A percentile compares a stretch with the other conserved stretches of the same genome.
Evolutionary conservation across 192 early-diverging fungal genomes (phyloP).

Genomic region (Pilaira anomala): DNA sequence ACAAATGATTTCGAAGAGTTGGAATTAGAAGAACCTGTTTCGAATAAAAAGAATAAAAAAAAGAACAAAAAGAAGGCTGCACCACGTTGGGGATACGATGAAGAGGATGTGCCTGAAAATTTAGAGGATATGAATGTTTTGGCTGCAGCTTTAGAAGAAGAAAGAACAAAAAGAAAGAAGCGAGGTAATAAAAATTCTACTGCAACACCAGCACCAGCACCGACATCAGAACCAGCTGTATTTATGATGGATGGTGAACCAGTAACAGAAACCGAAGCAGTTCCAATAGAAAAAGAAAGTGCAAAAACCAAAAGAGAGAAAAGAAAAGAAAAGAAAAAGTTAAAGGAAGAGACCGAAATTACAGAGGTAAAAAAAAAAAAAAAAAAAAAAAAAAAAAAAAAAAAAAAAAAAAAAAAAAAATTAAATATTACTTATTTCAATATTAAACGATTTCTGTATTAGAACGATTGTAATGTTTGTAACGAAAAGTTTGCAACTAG

Average conservation of each 20-base stretch:
- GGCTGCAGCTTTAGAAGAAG: slow-evolving; percentile 33
- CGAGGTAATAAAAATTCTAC: slow-evolving; percentile 26
- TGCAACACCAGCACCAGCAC: background rate
- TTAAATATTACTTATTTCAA: no score
- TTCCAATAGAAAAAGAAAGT: slow-evolving; percentile 22
- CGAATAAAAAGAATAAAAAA: slow-evolving; percentile 51
- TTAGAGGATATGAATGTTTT: slow-evolving; percentile 27
- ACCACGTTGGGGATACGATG: slow-evolving; percentile 40
- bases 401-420: no score
- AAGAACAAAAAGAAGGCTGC: slow-evolving; percentile 50
- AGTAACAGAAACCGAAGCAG: slow-evolving; percentile 48
- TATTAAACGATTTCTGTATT: no score
- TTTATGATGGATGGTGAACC: slow-evolving; percentile 45
- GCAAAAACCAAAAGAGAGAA: slow-evolving; percentile 53
- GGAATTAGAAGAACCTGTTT: slow-evolving; percentile 19
- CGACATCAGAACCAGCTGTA: background rate
- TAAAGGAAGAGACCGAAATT: slow-evolving; percentile 49
- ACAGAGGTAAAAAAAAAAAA: background rate
- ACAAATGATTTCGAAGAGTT: slow-evolving; percentile 16
- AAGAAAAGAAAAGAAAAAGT: slow-evolving; percentile 56
- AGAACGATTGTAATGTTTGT: slow-evolving; percentile 79
- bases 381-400: no score
- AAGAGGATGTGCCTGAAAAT: slow-evolving; percentile 26
- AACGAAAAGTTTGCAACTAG: slow-evolving; percentile 63
- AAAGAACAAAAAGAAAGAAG: slow-evolving; percentile 38